Evolutionary conservation across 2,329 filamentous ascomycete species (phyloP).

Genomic region (Apiospora koreana): DNA sequence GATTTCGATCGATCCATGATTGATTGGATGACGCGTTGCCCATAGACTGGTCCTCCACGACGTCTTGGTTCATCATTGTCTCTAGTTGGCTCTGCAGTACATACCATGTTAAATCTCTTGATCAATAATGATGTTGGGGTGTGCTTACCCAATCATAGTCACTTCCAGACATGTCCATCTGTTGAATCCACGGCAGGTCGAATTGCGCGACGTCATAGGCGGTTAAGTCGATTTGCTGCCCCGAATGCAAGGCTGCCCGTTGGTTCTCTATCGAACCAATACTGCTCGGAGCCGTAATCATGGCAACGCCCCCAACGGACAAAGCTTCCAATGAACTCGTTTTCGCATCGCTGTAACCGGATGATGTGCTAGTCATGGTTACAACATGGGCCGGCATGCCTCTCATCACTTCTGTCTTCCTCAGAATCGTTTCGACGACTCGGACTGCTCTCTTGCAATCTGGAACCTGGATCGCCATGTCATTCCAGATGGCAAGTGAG

Average conservation of each 20-base stretch:
- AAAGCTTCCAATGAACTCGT: slow-evolving; percentile 21
- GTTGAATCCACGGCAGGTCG: slow-evolving; percentile 10
- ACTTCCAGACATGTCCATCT: not conserved
- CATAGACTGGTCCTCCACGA: not conserved
- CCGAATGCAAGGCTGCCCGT: not conserved
- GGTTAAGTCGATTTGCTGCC: not conserved
- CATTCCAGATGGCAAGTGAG: slow-evolving; percentile 46
- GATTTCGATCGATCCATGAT: slow-evolving; percentile 13
- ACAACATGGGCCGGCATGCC: not conserved
- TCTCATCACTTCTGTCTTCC: slow-evolving; percentile 37
- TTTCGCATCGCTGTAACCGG: not conserved
- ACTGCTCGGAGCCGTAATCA: not conserved
- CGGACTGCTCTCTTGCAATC: slow-evolving; percentile 49
- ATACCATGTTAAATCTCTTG: not conserved
- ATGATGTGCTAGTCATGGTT: not conserved
- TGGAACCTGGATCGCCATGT: slow-evolving; percentile 36
- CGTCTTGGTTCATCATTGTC: not conserved
- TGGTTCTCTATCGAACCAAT: not conserved
- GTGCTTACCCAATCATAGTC: slow-evolving; percentile 17
- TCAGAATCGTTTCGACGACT: slow-evolving; percentile 47
- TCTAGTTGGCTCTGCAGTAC: slow-evolving; percentile 12
- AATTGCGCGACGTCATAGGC: not conserved
- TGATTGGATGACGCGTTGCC: not conserved
- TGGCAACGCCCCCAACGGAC: slow-evolving; percentile 18
- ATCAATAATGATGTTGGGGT: not conserved